phyloP scores from a whole-genome alignment of 106 monocot genomes.

The Phalaenopsis aphrodite region DNA sequence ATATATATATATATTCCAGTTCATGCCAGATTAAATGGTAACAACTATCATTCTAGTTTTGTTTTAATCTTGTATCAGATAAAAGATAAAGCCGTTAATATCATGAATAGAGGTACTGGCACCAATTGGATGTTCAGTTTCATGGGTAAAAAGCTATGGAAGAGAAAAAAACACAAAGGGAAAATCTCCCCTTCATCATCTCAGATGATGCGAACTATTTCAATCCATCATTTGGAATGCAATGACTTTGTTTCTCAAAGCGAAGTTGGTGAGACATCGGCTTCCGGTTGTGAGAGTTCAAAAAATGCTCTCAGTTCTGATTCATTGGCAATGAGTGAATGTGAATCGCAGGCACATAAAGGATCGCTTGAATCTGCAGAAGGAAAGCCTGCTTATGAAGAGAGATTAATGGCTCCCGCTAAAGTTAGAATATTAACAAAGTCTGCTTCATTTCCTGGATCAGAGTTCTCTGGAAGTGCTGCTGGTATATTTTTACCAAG shows the following conservation, averaged over 20 bases:
- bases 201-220: constrained; percentile 43
- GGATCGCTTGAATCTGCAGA: neutral
- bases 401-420: neutral
- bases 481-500: neutral
- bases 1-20: too few species aligned
- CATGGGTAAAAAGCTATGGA: constrained; percentile 23
- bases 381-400: neutral
- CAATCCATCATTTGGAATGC: constrained; percentile 75
- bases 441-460: constrained; percentile 4
- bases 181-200: constrained; percentile 36
- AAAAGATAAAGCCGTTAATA: constrained; percentile 11
- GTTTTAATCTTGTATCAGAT: constrained; percentile 11
- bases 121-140: constrained; percentile 26
- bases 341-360: neutral
- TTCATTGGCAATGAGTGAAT: constrained; percentile 9
- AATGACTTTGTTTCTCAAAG: constrained; percentile 41
- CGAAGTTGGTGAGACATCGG: neutral
- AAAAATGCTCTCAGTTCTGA: constrained; percentile 5
- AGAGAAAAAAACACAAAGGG: constrained; percentile 24
- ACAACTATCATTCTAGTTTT: neutral
- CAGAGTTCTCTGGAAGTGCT: neutral
- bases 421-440: neutral
- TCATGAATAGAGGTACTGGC: constrained; percentile 20
- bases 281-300: constrained; percentile 7
- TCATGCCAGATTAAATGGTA: neutral